Base-by-base conservation (phyloP, 2,329 filamentous ascomycete genomes). In the Monosporascus sp. region DNA sequence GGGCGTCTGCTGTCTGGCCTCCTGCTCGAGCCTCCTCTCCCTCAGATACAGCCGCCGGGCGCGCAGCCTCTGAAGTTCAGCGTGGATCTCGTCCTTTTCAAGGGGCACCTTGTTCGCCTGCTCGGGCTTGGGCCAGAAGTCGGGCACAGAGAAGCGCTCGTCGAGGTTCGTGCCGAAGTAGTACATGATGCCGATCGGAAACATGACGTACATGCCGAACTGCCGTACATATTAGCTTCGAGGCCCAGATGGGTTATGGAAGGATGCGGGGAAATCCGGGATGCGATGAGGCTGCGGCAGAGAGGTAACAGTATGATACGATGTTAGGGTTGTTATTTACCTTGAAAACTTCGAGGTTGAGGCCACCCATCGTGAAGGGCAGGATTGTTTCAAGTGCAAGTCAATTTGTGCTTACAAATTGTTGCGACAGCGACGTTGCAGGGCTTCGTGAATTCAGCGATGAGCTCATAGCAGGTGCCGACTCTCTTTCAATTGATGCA, bases 91-190 rank as follows among this genome's bases (percentile, higher is more conserved):
- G 52, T 94, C 89, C 58, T 79, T 78, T 62, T 94, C 89, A 55
- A 82, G 82, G 2, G 90, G 90, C 46, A 94, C 81, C 65, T 80
- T 82, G 73, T 94, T 87, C 55, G 87, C 87, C 68, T 92, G 80
- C 58, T 88, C 86, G 5, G 85, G 78, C 65, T 86, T 90, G 27
- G 94, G 94, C 94, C 94, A 99, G 79, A 99, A 99, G 54, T 88
- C 89, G 22, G 88, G 86, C 1, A 97, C 90, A 48, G 82, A 76
- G 78, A 99, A 99, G 59, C 91, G 87, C 61, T 87, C 82, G 74
- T 99, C 94, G 68, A 99, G 89, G 73, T 99, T 99, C 53, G 92
- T 96, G 69, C 94, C 94, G 73, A 97, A 99, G 78, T 99, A 99
- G 80, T 95, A 97, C 94, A 99, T 99, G 79, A 94, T 92, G 64